Conservation (phyloP, 768 basidiomycete genomes). For the Suillus paluster region DNA sequence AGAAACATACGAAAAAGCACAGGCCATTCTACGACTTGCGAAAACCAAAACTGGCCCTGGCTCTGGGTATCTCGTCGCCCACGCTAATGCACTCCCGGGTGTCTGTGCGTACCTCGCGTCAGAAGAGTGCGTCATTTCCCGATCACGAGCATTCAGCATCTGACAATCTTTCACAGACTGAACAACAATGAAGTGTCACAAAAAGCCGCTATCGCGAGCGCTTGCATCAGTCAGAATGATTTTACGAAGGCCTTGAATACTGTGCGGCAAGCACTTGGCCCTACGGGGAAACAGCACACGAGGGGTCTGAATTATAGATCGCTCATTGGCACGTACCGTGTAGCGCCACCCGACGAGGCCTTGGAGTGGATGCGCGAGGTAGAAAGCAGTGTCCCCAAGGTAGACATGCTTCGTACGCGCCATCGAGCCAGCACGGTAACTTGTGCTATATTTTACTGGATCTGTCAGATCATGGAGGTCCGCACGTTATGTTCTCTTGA, state of each 20-base stretch:
- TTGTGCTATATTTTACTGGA: slow-evolving; percentile 53
- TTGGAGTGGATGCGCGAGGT: slow-evolving; percentile 39
- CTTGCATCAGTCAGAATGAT: slow-evolving; percentile 25
- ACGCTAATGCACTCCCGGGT: slow-evolving; percentile 26
- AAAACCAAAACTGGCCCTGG: slow-evolving; percentile 30
- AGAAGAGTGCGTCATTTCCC: slow-evolving; percentile 28
- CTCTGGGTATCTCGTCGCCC: slow-evolving; percentile 28
- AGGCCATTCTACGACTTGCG: slow-evolving; percentile 25
- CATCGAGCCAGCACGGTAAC: slow-evolving; percentile 29
- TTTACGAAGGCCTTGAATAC: slow-evolving; percentile 29
- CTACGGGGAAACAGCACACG: background rate
- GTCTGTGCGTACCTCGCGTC: slow-evolving; percentile 38
- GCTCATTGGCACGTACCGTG: slow-evolving; percentile 35
- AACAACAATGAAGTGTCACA: slow-evolving; percentile 35
- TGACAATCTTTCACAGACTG: slow-evolving; percentile 15
- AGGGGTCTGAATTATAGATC: slow-evolving; percentile 29
- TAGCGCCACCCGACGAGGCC: slow-evolving; percentile 19
- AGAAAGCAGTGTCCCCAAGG: slow-evolving; percentile 29
- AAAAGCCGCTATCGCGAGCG: slow-evolving; percentile 26
- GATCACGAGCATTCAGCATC: background rate
- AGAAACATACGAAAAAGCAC: slow-evolving; percentile 28
- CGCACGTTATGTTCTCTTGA: background rate
- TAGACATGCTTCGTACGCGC: slow-evolving; percentile 20
- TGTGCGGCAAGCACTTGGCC: slow-evolving; percentile 21
- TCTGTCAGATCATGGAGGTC: slow-evolving; percentile 45